Percentiles rank a stretch among this genome's conserved stretches.
phyloP scores from a whole-genome alignment of 257 asterid genomes.

The Solanum neorickii region DNA sequence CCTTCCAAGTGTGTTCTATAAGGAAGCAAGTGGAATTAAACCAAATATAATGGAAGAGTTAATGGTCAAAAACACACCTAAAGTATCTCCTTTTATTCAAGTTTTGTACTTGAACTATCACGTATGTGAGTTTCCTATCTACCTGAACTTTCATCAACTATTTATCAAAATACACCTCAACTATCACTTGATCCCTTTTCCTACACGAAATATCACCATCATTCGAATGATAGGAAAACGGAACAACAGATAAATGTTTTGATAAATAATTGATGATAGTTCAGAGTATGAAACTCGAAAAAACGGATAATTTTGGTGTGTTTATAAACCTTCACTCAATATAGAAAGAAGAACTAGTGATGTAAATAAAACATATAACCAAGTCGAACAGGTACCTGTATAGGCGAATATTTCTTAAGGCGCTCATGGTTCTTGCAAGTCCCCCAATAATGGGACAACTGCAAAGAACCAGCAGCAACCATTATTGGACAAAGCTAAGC shows the following conservation, averaged over 20 bases:
- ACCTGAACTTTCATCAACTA: not conserved
- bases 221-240: not conserved
- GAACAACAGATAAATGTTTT: not conserved
- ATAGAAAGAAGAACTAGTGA: not conserved
- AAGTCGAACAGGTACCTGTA: conserved; percentile 6
- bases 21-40: conserved; percentile 3
- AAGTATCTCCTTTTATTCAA: not conserved
- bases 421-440: conserved; percentile 42
- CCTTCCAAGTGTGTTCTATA: conserved; percentile 35
- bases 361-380: conserved; percentile 10
- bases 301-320: not conserved
- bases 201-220: not conserved
- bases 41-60: not conserved
- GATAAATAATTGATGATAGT: not conserved
- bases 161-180: not conserved
- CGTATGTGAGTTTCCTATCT: not conserved
- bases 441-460: conserved; percentile 50
- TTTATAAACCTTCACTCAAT: not conserved
- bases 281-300: not conserved
- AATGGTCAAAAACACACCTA: not conserved
- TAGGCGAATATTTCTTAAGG: conserved; percentile 8
- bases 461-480: conserved; percentile 66
- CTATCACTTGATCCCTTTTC: not conserved
- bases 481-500: conserved; percentile 15
- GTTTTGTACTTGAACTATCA: not conserved